Conservation (phyloP, 2,329 filamentous ascomycete species). For the Nannizziopsis barbatae region DNA sequence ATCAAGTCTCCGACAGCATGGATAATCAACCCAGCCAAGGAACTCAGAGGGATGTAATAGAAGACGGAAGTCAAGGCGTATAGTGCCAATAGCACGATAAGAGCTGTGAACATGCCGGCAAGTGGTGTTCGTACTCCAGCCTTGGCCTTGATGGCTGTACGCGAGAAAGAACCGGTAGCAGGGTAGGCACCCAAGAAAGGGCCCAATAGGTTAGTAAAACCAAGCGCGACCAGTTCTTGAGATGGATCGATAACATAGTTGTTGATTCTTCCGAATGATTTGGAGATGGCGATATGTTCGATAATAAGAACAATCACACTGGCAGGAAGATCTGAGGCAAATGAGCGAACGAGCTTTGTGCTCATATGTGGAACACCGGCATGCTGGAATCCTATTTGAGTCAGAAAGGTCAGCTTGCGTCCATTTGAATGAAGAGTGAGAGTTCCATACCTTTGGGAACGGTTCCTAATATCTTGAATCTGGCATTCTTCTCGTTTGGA, state of each 20-base stretch:
- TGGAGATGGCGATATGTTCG: conserved; percentile 55
- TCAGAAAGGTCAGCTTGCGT: not conserved
- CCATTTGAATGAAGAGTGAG: not conserved
- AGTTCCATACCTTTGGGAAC: conserved; percentile 37
- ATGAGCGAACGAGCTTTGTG: conserved; percentile 40
- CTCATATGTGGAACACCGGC: conserved; percentile 38
- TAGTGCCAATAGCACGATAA: conserved; percentile 50
- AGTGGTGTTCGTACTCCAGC: conserved; percentile 52
- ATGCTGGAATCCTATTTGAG: conserved; percentile 30
- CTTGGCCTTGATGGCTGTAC: conserved; percentile 56
- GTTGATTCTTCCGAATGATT: conserved; percentile 52
- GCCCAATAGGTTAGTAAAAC: conserved; percentile 52
- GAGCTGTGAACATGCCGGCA: conserved; percentile 50
- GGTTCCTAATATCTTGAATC: conserved; percentile 51
- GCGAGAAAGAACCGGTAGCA: conserved; percentile 56
- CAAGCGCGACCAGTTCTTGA: conserved; percentile 55
- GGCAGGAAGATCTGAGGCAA: conserved; percentile 46
- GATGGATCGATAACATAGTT: conserved; percentile 53
- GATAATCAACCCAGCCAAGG: conserved; percentile 55
- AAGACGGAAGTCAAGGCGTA: conserved; percentile 51
- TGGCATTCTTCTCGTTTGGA: conserved; percentile 28
- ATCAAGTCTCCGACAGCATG: conserved; percentile 54
- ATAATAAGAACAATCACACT: conserved; percentile 52
- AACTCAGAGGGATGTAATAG: conserved; percentile 58
- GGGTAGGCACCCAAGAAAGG: conserved; percentile 55